Evolutionary conservation across 192 early-diverging fungal genomes (phyloP), one percentile per base, ranked within the genome.

Genomic region (Dissophora globulifera): DNA sequence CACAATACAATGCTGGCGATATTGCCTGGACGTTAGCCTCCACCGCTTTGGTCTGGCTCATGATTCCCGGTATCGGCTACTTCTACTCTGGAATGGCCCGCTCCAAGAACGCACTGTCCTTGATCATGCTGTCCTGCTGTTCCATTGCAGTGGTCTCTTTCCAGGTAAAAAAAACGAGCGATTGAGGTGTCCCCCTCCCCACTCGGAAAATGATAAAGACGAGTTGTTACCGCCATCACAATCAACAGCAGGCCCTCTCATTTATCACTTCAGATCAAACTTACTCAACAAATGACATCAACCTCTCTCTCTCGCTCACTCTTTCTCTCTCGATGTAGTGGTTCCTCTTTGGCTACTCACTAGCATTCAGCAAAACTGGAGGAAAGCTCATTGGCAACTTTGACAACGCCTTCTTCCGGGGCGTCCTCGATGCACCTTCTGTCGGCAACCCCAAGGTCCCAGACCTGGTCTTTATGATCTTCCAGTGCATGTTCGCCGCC

Each of bases 51-150:
- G 95, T 98, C 38, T 95, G 95, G 80, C 83, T 98, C 62, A 99
- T 99, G 96, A 88, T 90, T 23, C 97, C 97, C 1, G 97, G 94
- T 35, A 88, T 99, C 27, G 96, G 95, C 5, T 90, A 96, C 81
- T 95, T 98, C 61, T 99, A 99, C 85, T 93, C 93, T 52, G 97
- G 97, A 32, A 90, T 98, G 90, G 89, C 92, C 11, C 84, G 95
- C 26, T 86, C 86, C 67, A 99, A 99, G 82, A 96, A 96, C 84
- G 91, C 95, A 1, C 86, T 99, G 13, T 93, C 93, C 11, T 67
- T 99, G 56, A 90, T 97, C 31, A 90, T 97, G 83, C 82, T 94
- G 41, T 93, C 88, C 43, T 85, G 93, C 66, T 82, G 93, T 19
- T 86, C 93, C 31, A 80, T 94, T 75, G 86, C 93, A 10, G 89